phyloP scores from a whole-genome alignment of 257 asterid species.

The Parsonsia alboflavescens region DNA sequence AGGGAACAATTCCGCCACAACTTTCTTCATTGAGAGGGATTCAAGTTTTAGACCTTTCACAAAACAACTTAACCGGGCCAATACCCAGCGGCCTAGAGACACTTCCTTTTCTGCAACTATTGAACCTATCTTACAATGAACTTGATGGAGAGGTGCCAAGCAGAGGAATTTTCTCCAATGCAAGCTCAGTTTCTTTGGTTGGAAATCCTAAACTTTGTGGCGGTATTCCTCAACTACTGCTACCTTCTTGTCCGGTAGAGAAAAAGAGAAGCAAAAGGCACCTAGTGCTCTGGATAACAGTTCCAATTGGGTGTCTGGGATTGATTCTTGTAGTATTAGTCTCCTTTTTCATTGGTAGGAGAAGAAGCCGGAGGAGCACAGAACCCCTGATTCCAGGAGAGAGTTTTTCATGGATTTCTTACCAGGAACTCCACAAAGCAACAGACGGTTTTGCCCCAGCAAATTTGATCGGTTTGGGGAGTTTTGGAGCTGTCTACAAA shows the following conservation, averaged over 20 bases:
- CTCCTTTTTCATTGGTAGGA: neutral
- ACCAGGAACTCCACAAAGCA: conserved; percentile 20
- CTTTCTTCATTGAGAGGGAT: conserved; percentile 19
- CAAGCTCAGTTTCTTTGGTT: conserved; percentile 9
- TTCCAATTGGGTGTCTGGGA: neutral
- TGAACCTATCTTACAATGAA: conserved; percentile 24
- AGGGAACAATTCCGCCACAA: conserved; percentile 15
- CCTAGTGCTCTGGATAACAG: neutral
- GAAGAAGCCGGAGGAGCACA: neutral
- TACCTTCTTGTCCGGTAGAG: conserved; percentile 17
- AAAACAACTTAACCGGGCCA: conserved; percentile 20
- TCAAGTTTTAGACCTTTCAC: conserved; percentile 19
- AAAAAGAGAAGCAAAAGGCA: conserved; percentile 5
- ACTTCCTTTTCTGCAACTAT: conserved; percentile 17
- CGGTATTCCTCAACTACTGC: conserved; percentile 18
- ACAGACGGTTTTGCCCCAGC: conserved; percentile 17
- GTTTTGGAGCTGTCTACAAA: conserved; percentile 23
- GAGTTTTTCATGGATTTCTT: conserved; percentile 16
- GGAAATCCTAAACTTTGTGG: conserved; percentile 32
- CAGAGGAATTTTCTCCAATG: conserved; percentile 15
- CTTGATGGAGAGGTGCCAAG: conserved; percentile 21
- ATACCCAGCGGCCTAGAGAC: conserved; percentile 14
- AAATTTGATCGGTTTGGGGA: conserved; percentile 21
- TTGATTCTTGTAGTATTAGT: conserved; percentile 8
- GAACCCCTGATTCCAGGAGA: neutral